phyloP scores from a whole-genome alignment of 805 yeast species.

The Candida hungchunana region DNA sequence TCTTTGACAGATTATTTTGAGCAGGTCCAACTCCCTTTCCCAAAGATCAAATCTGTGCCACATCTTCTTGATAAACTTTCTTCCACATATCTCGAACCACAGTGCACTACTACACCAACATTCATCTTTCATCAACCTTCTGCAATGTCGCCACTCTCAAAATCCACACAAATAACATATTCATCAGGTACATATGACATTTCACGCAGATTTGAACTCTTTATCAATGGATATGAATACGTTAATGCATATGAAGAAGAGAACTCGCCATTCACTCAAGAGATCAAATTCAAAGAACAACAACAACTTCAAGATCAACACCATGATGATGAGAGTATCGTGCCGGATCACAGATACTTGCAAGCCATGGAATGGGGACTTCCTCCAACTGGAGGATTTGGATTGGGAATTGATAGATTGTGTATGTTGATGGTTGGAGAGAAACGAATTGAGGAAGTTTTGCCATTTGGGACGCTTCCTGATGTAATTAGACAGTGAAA shows the following conservation, averaged over 20 bases:
- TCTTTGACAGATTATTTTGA: slow-evolving; percentile 39
- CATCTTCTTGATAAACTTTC: slow-evolving; percentile 64
- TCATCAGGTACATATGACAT: slow-evolving; percentile 32
- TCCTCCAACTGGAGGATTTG: slow-evolving; percentile 99
- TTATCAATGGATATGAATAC: slow-evolving; percentile 73
- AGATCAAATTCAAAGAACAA: slow-evolving; percentile 58
- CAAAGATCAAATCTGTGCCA: slow-evolving; percentile 44
- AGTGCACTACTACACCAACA: slow-evolving; percentile 54
- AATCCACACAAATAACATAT: slow-evolving; percentile 41
- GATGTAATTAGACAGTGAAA: slow-evolving; percentile 61
- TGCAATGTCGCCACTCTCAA: slow-evolving; percentile 82
- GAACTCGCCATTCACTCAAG: slow-evolving; percentile 76
- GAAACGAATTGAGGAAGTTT: slow-evolving; percentile 67
- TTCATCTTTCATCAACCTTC: slow-evolving; percentile 82
- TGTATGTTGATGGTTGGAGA: slow-evolving; percentile 70
- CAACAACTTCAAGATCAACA: slow-evolving; percentile 40
- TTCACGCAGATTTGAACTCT: slow-evolving; percentile 80
- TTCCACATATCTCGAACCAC: slow-evolving; percentile 58
- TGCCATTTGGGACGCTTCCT: slow-evolving; percentile 68
- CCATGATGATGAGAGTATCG: slow-evolving; percentile 56
- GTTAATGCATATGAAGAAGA: slow-evolving; percentile 97
- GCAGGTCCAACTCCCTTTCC: slow-evolving; percentile 23
- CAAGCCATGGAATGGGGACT: slow-evolving; percentile 85
- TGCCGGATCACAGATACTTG: slow-evolving; percentile 71
- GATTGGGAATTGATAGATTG: slow-evolving; percentile 87